phyloP scores from a whole-genome alignment of 176 grass and related monocot genomes.

The Cymbopogon citratus region DNA sequence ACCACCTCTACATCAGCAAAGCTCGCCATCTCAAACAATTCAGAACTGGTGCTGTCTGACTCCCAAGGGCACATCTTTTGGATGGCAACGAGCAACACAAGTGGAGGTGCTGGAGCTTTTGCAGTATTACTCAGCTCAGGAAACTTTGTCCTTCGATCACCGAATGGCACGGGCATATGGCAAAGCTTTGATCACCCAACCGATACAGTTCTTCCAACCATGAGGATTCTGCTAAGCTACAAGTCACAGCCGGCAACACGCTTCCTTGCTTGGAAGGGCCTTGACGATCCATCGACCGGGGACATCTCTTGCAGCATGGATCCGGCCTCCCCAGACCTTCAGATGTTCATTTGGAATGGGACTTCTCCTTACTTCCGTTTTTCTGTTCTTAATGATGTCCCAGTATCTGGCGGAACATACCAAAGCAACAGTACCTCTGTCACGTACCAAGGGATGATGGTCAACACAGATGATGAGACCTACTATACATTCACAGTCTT shows the following conservation, averaged over 20 bases:
- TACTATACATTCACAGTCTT: neutral
- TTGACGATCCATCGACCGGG: slow-evolving; percentile 17
- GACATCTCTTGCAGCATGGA: neutral
- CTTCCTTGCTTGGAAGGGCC: slow-evolving; percentile 22
- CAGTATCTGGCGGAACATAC: neutral
- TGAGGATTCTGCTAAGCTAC: neutral
- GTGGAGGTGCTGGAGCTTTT: neutral
- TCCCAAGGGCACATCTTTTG: slow-evolving; percentile 16
- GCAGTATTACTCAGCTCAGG: slow-evolving; percentile 12
- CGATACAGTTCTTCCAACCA: slow-evolving; percentile 23
- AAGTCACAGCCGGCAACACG: neutral
- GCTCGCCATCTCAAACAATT: slow-evolving; percentile 6
- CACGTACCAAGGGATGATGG: neutral
- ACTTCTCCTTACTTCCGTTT: neutral
- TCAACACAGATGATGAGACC: neutral
- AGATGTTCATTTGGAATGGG: neutral
- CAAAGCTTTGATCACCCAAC: slow-evolving; percentile 41
- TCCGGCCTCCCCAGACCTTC: neutral
- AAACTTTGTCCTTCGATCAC: slow-evolving; percentile 18
- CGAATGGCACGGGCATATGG: neutral
- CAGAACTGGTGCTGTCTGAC: slow-evolving; percentile 14
- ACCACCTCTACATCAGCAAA: neutral
- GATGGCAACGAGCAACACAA: neutral
- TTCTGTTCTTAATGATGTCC: neutral
- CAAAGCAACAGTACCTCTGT: neutral